Base-by-base conservation (phyloP, 208 protist genomes). In the Phytomonas sp. region DNA sequence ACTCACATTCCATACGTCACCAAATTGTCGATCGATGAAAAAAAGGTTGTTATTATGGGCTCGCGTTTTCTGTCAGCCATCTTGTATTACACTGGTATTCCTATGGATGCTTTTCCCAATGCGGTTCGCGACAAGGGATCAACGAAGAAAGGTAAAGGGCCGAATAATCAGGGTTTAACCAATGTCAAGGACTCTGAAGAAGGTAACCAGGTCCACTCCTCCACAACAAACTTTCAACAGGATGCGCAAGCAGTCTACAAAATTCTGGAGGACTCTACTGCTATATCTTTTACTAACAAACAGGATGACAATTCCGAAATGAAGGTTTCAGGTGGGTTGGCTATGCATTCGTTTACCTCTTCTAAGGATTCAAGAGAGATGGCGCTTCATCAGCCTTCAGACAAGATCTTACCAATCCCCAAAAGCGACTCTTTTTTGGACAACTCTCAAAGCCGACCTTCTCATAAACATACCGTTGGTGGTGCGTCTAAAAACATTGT, bases 1-100 rank as follows among this genome's bases (percentile, higher is more conserved):
- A 86, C 89, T 29, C 64, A 70, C 19, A 40, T 94, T n/a, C 87
- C 89, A 29, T 94, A 94, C 78, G 82, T 81, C 29, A 94, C 86
- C 73, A 78, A 94, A 72, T 78, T 87, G 32, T 78, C 80, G 3
- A 76, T 70, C 14, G 64, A 79, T 31, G 83, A 88, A 71, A 81
- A 89, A 60, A 65, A 68, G 23, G 76, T 93, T 6, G 83, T 92
- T 11, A 64, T 86, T 31, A 63, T 72, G 52, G 74, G 81, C 52
- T 78, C 79, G 14, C 78, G 83, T 2, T 70, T 94, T 19, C 82
- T 96, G 29, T 75, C 80, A 68, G 79, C 83, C 26, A 60, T 87
- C 29, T 69, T 93, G 66, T 89, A 75, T 67, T 92, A 86, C 71
- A 72, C 66, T 34, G 81, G 81, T 23, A 64, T 78, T 7, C 81